Percentiles rank a stretch among this genome's conserved stretches.
phyloP scores from a whole-genome alignment of 2,329 filamentous ascomycete species.

The Colletotrichum cereale region DNA sequence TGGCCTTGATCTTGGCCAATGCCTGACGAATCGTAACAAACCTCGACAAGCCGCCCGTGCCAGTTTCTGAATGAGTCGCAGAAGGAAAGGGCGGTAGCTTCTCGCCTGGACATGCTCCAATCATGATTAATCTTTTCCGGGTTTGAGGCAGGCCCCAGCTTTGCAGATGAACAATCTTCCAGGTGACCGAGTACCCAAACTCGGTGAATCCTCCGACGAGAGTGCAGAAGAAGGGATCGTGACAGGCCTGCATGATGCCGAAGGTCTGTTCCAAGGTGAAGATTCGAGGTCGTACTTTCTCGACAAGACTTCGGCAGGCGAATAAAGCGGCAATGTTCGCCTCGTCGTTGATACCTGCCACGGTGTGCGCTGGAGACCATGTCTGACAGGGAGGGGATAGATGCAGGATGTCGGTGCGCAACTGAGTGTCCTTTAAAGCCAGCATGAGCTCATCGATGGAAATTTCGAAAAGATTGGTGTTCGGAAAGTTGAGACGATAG shows the following conservation, averaged over 20 bases:
- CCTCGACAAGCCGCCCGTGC: slow-evolving; percentile 48
- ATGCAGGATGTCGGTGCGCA: slow-evolving; percentile 76
- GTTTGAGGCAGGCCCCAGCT: slow-evolving; percentile 65
- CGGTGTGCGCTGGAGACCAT: slow-evolving; percentile 79
- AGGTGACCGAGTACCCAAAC: slow-evolving; percentile 77
- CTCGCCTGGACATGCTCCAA: slow-evolving; percentile 77
- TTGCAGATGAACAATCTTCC: slow-evolving; percentile 69
- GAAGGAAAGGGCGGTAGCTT: slow-evolving; percentile 73
- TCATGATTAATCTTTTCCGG: slow-evolving; percentile 66
- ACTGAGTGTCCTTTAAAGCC: slow-evolving; percentile 42
- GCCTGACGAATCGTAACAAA: slow-evolving; percentile 61
- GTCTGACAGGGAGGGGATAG: slow-evolving; percentile 83
- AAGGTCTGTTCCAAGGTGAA: slow-evolving; percentile 85
- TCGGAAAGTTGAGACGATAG: slow-evolving; percentile 69
- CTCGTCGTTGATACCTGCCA: slow-evolving; percentile 69
- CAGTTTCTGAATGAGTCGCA: slow-evolving; percentile 67
- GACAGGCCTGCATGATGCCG: slow-evolving; percentile 65
- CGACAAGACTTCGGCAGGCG: slow-evolving; percentile 66
- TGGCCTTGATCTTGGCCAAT: slow-evolving; percentile 50
- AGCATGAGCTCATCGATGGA: slow-evolving; percentile 64
- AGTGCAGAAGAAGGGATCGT: slow-evolving; percentile 69
- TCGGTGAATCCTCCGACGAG: slow-evolving; percentile 75
- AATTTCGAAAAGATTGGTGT: slow-evolving; percentile 60
- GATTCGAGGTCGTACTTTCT: slow-evolving; percentile 72
- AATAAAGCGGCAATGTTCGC: slow-evolving; percentile 73